Conservation (phyloP, 1,284 basidiomycete species). For the Puccinia hordei region DNA sequence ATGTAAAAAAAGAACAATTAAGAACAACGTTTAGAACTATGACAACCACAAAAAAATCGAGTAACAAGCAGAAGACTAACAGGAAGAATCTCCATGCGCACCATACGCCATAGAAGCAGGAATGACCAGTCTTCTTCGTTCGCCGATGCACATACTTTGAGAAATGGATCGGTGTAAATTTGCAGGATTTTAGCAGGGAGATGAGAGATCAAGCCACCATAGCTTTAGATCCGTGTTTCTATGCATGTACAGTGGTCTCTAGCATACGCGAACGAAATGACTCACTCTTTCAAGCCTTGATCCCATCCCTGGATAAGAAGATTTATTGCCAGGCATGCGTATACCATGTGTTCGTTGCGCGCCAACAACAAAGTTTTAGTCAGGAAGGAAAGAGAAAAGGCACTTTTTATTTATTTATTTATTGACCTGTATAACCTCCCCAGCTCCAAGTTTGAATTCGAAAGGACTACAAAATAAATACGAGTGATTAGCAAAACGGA, state of each 20-base stretch:
- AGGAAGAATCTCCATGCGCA: neutral
- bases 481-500: neutral
- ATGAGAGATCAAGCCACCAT: neutral
- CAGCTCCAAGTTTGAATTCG: slow-evolving; percentile 26
- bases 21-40: neutral
- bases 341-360: neutral
- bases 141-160: slow-evolving; percentile 48
- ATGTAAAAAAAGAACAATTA: neutral
- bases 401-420: too few species aligned
- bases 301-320: slow-evolving; percentile 15
- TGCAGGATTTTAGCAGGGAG: neutral
- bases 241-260: too few species aligned
- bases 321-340: too few species aligned
- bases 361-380: neutral
- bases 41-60: neutral
- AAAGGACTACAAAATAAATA: slow-evolving; percentile 17
- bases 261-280: neutral
- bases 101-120: slow-evolving; percentile 39
- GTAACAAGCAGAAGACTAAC: neutral
- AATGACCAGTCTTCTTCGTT: slow-evolving; percentile 26
- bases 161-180: too few species aligned
- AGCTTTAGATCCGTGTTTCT: neutral
- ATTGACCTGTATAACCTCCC: slow-evolving; percentile 17
- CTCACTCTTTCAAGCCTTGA: slow-evolving; percentile 17
- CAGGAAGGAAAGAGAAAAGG: neutral